Percentiles rank a stretch among this genome's conserved stretches.
phyloP scores from a whole-genome alignment of 192 early-diverging fungal genomes.

The Obelidium mucronatum region DNA sequence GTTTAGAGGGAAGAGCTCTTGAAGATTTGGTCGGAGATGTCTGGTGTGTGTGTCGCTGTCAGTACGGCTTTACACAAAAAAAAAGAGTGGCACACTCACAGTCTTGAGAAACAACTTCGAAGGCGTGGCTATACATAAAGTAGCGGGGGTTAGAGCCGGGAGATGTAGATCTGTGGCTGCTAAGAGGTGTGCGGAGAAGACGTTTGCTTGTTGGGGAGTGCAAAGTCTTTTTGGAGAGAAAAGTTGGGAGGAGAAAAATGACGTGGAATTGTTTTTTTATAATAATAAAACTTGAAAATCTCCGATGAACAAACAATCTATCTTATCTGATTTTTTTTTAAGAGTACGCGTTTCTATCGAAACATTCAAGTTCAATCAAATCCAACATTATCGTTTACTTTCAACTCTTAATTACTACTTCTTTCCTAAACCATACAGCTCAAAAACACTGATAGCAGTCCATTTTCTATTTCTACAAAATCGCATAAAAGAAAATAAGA shows the following conservation, averaged over 20 bases:
- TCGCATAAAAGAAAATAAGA: no score
- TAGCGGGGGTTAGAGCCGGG: neutral
- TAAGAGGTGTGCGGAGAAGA: neutral
- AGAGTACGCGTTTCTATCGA: no score
- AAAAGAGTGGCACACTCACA: neutral
- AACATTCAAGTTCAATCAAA: no score
- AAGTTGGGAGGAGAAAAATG: no score
- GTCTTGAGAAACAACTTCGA: slow-evolving; percentile 27
- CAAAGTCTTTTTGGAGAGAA: slow-evolving; percentile 2
- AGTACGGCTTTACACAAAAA: slow-evolving; percentile 4
- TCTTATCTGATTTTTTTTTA: no score
- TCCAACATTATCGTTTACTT: no score
- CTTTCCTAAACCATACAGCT: no score
- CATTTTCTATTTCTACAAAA: slow-evolving; percentile 99
- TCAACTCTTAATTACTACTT: no score
- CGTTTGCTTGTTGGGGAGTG: neutral
- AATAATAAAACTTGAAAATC: no score
- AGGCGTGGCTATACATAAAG: slow-evolving; percentile 28
- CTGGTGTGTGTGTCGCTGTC: neutral
- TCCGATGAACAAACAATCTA: no score
- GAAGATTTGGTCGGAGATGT: slow-evolving; percentile 19
- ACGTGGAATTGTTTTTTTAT: no score
- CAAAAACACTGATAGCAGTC: slow-evolving; percentile 89
- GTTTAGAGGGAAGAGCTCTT: slow-evolving; percentile 16
- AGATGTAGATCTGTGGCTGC: neutral